phyloP scores from a whole-genome alignment of 2,329 filamentous ascomycete genomes.

The Verticillium zaregamsianum region DNA sequence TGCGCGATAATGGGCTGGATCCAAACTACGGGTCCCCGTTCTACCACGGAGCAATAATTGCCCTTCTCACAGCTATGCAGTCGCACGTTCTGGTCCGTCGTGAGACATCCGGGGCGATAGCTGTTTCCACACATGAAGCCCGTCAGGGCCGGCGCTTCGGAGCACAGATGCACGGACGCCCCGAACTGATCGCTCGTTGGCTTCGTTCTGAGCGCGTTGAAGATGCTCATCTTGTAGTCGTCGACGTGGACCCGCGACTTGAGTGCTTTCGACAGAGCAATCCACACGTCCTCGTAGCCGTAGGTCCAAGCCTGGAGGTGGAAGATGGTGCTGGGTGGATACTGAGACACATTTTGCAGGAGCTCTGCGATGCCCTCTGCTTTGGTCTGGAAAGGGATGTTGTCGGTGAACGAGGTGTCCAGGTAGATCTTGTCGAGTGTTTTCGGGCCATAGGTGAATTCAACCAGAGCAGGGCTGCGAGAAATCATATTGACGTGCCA shows the following conservation, averaged over 20 bases:
- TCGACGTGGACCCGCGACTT: conserved; percentile 75
- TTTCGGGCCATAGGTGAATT: conserved; percentile 65
- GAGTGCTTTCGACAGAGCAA: conserved; percentile 69
- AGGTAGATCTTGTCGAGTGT: conserved; percentile 79
- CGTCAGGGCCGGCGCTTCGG: conserved; percentile 63
- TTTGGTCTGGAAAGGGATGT: conserved; percentile 53
- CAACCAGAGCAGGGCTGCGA: conserved; percentile 68
- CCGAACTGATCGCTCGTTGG: conserved; percentile 31
- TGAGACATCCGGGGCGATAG: conserved; percentile 67
- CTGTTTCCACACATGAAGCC: conserved; percentile 75
- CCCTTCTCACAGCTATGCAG: conserved; percentile 86
- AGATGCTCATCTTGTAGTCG: conserved; percentile 71
- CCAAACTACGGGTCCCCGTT: conserved; percentile 55
- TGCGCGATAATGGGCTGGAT: conserved; percentile 76
- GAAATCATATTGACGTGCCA: conserved; percentile 79
- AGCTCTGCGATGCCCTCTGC: conserved; percentile 74
- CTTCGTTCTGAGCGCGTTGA: conserved; percentile 54
- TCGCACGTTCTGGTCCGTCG: conserved; percentile 53
- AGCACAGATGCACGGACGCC: conserved; percentile 37
- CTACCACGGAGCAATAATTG: conserved; percentile 49
- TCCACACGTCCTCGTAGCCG: conserved; percentile 86
- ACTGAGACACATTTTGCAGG: conserved; percentile 60
- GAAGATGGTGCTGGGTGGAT: conserved; percentile 72
- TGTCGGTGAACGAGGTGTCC: conserved; percentile 70
- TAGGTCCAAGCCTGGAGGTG: conserved; percentile 90